Base-by-base conservation (phyloP, 2,329 filamentous ascomycete genomes). In the Madurella fahalii region DNA sequence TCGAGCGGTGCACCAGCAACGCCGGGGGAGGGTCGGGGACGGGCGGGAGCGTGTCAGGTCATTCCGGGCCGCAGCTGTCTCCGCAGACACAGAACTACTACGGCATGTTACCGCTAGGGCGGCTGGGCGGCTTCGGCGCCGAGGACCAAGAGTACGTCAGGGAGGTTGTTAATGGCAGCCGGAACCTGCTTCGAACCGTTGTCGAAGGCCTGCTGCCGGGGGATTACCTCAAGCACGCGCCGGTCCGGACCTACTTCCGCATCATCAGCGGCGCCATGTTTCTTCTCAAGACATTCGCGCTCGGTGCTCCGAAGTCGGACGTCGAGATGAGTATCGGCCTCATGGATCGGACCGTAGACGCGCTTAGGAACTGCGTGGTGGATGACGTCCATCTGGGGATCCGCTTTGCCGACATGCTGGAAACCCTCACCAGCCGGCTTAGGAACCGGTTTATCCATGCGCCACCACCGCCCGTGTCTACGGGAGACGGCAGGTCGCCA, bases 181-280 rank as follows among this genome's bases (percentile, higher is more conserved):
- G 89, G 34, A 90, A 87, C 61, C 79, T 94, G n/a, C 75, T 94
- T 11, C 79, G 81, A 47, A 86, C 86, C 0, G 89, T 94, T 0
- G 87, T 92, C 8, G 83, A 93, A 18, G 87, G 87, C 2, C 77
- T 94, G 16, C 76, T 89, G 4, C 87, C 88, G 0, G 81, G 81
- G 7, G 86, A 86, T 40, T 91, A 89, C 63, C 82, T 94, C 43
- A 89, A 90, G 66, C 89, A 93, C 65, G 88, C 88, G 0, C 89
- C 89, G 0, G 89, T 94, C 4, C 80, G 89, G 45, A 93, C 89
- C 0, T 93, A 93, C 68, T 92, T 94, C 73, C 84, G 89, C 53
- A 93, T 94, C 67, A 90, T 93, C 60, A 89, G 85, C 54, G 89
- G 89, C 4, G 87, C 88, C 58, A 92, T 93, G 82, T 92, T 94